Evolutionary conservation across 139 green algal genomes (phyloP).

Genomic region (Microglena sp.): DNA sequence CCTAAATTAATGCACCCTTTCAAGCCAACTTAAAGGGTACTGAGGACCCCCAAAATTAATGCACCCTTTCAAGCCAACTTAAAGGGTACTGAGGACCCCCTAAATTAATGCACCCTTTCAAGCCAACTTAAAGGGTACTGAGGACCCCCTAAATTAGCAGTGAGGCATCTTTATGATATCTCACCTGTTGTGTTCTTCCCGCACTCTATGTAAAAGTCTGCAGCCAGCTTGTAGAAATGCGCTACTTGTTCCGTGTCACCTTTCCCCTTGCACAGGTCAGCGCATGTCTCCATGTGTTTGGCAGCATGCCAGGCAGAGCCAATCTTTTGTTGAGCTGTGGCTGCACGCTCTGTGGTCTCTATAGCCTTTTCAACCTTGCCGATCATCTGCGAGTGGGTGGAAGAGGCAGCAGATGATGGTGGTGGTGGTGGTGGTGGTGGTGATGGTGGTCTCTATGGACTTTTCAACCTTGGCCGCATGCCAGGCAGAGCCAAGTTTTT

Average conservation of each 20-base stretch:
- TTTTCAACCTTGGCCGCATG: slow-evolving; percentile 75
- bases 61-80: too few relatives aligned
- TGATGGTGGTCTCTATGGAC: too few relatives aligned
- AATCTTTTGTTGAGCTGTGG: slow-evolving; percentile 53
- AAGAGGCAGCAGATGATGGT: too few relatives aligned
- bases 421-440: too few relatives aligned
- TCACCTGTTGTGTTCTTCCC: slow-evolving; percentile 33
- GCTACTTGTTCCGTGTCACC: slow-evolving; percentile 27
- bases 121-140: too few relatives aligned
- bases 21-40: too few relatives aligned
- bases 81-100: too few relatives aligned
- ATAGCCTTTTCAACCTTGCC: slow-evolving; percentile 38
- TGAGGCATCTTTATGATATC: too few relatives aligned
- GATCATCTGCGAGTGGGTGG: slow-evolving; percentile 52
- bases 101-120: too few relatives aligned
- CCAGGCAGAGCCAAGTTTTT: slow-evolving; percentile 54
- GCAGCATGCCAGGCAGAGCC: slow-evolving; percentile 62
- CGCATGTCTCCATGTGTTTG: slow-evolving; percentile 49
- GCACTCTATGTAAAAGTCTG: slow-evolving; percentile 38
- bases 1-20: too few relatives aligned
- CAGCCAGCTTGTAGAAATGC: slow-evolving; percentile 36
- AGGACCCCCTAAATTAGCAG: too few relatives aligned
- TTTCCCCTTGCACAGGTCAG: slow-evolving; percentile 21
- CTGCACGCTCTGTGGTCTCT: slow-evolving; percentile 54
- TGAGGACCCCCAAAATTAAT: too few relatives aligned